phyloP scores from a whole-genome alignment of 2,329 filamentous ascomycete genomes.

The Helotiales sp. region DNA sequence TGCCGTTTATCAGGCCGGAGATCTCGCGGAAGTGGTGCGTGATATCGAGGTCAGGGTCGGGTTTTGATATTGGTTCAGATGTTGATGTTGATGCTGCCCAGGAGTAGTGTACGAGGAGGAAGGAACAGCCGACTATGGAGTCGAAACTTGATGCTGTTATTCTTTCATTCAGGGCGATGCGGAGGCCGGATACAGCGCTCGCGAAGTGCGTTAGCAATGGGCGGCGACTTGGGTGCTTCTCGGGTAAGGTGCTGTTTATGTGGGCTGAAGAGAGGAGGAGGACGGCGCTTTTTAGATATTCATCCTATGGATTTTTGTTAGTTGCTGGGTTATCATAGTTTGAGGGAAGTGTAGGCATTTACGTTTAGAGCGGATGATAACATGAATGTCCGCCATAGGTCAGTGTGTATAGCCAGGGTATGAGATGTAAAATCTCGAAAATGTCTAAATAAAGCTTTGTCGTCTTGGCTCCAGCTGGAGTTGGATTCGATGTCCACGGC shows the following conservation, averaged over 20 bases:
- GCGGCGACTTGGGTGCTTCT: conserved; percentile 1
- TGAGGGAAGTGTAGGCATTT: neutral
- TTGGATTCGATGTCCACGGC: conserved; percentile 5
- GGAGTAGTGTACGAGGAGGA: conserved; percentile 18
- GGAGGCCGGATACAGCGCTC: conserved; percentile 16
- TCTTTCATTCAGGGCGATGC: conserved; percentile 4
- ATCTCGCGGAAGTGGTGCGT: neutral
- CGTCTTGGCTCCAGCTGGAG: conserved; percentile 3
- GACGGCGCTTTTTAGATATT: conserved; percentile 19
- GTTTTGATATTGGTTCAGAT: too few relatives aligned
- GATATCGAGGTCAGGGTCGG: neutral
- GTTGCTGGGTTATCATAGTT: neutral
- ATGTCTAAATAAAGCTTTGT: conserved; percentile 15
- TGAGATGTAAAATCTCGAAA: conserved; percentile 18
- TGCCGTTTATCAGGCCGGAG: neutral
- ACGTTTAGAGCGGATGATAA: conserved; percentile 12
- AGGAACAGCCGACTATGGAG: conserved; percentile 16
- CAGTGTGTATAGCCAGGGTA: conserved; percentile 8
- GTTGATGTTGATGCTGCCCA: conserved; percentile 18
- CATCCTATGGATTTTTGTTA: conserved; percentile 13
- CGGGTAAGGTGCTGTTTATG: conserved; percentile 14
- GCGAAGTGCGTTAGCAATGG: conserved; percentile 8
- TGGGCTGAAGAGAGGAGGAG: conserved; percentile 16
- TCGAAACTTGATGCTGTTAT: conserved; percentile 15
- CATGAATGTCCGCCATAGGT: conserved; percentile 9